Base-by-base conservation (phyloP, 257 asterid genomes). In the Solanum tacnaense region DNA sequence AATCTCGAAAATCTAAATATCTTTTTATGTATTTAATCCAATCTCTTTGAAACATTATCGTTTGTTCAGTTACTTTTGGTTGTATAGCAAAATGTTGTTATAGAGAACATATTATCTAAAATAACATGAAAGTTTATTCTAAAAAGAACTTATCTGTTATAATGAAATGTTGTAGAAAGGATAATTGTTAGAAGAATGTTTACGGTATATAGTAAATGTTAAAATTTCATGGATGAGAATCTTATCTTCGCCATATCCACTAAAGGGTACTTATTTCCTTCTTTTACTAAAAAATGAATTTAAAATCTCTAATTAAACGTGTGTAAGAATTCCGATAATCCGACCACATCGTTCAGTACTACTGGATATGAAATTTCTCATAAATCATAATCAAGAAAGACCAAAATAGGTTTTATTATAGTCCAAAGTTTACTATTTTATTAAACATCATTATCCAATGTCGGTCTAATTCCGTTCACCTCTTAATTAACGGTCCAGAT, bases 381-480 rank as follows among this genome's bases (percentile, higher is more conserved):
- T 44, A 25, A 79, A 62, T 62, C 31, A 62, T 23, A 23, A 62
- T 41, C n/a, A 27, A 81, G 13, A 46, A 34, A 44, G 88, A 78
- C 86, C 36, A 65, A 12, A 35, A 65, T 86, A 74, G 52, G 11
- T 27, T 81, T 81, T 81, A 18, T 81, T 81, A 27, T 46, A 29
- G 31, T 18, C 62, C 85, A 6, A 23, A 12, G 67, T 75, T 38
- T 65, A 44, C 68, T 56, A 35, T 13, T n/a, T 35, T 44, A 20
- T 18, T 65, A 85, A 85, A 74, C 75, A 7, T 76, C 84, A 46
- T 15, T 16, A 11, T 83, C 85, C 60, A 89, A 46, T 88, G 90
- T 88, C 91, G 86, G 88, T 85, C 87, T 79, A 4, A 71, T 38
- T 87, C 84, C 87, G 83, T 87, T 89, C 71, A 32, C 72, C 68